Evolutionary conservation across 331 rosid genomes (phyloP).

Genomic region (Erythrophleum ivorense): DNA sequence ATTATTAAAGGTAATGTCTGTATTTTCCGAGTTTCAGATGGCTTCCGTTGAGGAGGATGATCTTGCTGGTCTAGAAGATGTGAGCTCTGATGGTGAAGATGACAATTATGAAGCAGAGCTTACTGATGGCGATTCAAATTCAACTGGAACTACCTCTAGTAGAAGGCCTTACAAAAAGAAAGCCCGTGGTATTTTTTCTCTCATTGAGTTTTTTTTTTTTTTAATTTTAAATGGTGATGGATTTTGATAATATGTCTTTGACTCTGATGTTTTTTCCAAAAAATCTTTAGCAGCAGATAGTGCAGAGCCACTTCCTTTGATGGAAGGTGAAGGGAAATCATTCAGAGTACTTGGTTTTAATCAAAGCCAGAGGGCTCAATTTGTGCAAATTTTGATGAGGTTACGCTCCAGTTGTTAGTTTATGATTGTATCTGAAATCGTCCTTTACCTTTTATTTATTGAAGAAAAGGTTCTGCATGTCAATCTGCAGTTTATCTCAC

Average conservation of each 20-base stretch:
- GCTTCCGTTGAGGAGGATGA: conserved; percentile 98
- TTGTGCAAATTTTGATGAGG: conserved; percentile 98
- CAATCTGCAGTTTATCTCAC: conserved; percentile 38
- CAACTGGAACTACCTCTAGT: conserved; percentile 60
- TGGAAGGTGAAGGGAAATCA: conserved; percentile 99
- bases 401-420: conserved; percentile 34
- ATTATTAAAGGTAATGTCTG: conserved; percentile 18
- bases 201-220: background rate
- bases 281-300: conserved; percentile 69
- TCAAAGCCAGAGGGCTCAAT: conserved; percentile 92
- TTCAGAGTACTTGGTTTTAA: conserved; percentile 97
- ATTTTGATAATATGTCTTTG: conserved; percentile 33
- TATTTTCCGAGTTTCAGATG: conserved; percentile 61
- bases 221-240: conserved; percentile 13
- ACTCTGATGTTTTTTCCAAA: conserved; percentile 34
- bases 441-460: conserved; percentile 9
- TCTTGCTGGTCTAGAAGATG: conserved; percentile 97
- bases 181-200: conserved; percentile 66
- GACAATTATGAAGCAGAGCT: conserved; percentile 95
- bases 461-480: conserved; percentile 35
- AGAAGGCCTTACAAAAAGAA: conserved; percentile 74
- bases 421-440: background rate
- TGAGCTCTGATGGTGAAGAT: conserved; percentile 95
- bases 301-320: conserved; percentile 84
- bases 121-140: conserved; percentile 83